phyloP scores from a whole-genome alignment of 2,329 filamentous ascomycete genomes.

The Monosporascus sp. region DNA sequence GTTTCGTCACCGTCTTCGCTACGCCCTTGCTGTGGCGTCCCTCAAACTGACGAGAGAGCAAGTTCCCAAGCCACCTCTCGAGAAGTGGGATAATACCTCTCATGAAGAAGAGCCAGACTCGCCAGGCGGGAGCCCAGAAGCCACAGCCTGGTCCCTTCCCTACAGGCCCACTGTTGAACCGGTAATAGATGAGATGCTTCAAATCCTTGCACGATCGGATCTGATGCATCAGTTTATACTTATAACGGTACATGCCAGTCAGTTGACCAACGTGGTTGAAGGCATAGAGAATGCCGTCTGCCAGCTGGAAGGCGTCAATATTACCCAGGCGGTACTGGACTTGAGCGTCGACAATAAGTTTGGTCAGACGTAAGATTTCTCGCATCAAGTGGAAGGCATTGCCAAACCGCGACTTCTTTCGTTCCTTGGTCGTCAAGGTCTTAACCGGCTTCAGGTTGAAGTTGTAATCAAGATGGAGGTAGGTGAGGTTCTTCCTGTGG shows the following conservation, averaged over 20 bases:
- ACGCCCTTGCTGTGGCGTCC: constrained; percentile 98
- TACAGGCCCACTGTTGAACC: constrained; percentile 94
- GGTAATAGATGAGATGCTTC: constrained; percentile 98
- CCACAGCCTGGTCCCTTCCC: constrained; percentile 97
- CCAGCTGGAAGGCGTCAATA: constrained; percentile 97
- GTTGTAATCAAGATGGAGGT: constrained; percentile 97
- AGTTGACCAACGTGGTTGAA: constrained; percentile 99
- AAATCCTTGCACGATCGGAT: constrained; percentile 98
- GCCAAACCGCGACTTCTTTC: constrained; percentile 98
- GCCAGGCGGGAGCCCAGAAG: constrained; percentile 98
- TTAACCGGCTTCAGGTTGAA: constrained; percentile 99
- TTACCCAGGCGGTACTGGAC: constrained; percentile 97
- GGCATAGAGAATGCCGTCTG: constrained; percentile 96
- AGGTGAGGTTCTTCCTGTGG: constrained; percentile 96
- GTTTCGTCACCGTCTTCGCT: constrained; percentile 97
- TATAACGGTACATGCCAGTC: constrained; percentile 99
- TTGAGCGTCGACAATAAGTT: constrained; percentile 96
- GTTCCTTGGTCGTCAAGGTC: constrained; percentile 95
- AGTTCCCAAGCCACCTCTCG: constrained; percentile 94
- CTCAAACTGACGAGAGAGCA: constrained; percentile 95
- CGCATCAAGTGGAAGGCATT: constrained; percentile 99
- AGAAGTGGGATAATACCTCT: constrained; percentile 94
- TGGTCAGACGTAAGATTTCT: constrained; percentile 91
- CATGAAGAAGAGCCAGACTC: constrained; percentile 99
- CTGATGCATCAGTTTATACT: constrained; percentile 99